These are phyloP conservation scores for Ustilago lituana DNA, from an alignment of 1,284 basidiomycete species.

Conservation along the genomic window DNA sequence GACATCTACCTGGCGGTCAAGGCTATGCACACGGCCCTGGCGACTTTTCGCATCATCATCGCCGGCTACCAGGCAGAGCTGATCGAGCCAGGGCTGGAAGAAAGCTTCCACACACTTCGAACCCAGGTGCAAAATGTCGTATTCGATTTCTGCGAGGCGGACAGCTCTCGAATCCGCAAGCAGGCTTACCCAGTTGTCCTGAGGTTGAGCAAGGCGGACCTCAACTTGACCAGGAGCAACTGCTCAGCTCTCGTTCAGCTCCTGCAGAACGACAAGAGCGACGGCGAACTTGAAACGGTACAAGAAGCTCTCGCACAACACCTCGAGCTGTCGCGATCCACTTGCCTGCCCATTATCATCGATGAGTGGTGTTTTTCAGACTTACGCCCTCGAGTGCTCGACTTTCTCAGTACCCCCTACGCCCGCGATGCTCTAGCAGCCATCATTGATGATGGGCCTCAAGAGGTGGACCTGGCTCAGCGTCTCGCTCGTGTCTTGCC, in stretches of 20 bases:
- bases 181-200: slow-evolving; percentile 10
- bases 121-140: slow-evolving; percentile 6
- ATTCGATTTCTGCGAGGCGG: slow-evolving; percentile 23
- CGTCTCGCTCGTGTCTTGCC: slow-evolving; percentile 17
- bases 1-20: neutral
- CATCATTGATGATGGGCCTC: slow-evolving; percentile 2
- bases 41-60: slow-evolving; percentile 1
- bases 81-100: neutral
- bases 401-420: neutral
- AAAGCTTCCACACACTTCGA: neutral
- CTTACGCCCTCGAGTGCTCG: neutral
- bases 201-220: slow-evolving; percentile 15
- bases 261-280: slow-evolving; percentile 8
- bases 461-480: slow-evolving; percentile 10
- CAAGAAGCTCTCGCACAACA: slow-evolving; percentile 10
- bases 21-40: slow-evolving; percentile 13
- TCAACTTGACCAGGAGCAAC: slow-evolving; percentile 11
- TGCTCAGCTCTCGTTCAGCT: slow-evolving; percentile 18
- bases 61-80: neutral
- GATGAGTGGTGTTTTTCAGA: no score
- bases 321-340: neutral
- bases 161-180: neutral
- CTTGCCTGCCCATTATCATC: slow-evolving; percentile 14
- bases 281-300: slow-evolving; percentile 7
- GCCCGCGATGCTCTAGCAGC: neutral